Evolutionary conservation across 345 rosid species (phyloP), one percentile per base, ranked within the genome.

Genomic region (Eucalyptus lansdowneana): DNA sequence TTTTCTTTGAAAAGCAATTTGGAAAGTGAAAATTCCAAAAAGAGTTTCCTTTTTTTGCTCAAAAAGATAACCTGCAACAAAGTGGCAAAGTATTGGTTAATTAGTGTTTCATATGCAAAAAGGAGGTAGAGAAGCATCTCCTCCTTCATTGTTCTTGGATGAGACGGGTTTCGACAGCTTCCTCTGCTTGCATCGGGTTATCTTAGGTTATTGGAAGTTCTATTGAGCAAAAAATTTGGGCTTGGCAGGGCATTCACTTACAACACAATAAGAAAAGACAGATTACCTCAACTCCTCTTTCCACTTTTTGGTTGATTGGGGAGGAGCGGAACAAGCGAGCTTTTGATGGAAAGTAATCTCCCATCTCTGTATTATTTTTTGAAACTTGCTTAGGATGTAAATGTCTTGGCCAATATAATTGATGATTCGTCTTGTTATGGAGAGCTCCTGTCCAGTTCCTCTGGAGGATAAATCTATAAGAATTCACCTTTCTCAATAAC

Each of bases 21-120:
- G 3, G 76, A n/a, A 65, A n/a, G 11, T n/a, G 76, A 65, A 65
- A n/a, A 65, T 65, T 8, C 11, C 21, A n/a, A n/a, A 44, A 44
- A 44, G 45, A 44, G 45, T n/a, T 67, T n/a, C 19, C 58, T 54
- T 54, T 14, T 29, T 65, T 14, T 2, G 40, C 76, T 67, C 0
- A 1, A 1, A 3, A 67, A 67, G 19, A n/a, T 1, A n/a, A 65
- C 11, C 11, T n/a, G 0, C 40, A 4, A 14, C 37, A 15, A 67
- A 15, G 37, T 1, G 76, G 11, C 76, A n/a, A 67, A 50, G 76
- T 67, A n/a, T 67, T 7, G 21, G 40, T 67, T 67, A 67, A 14
- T 67, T n/a, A 2, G 19, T 7, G 37, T 67, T 67, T 67, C 7
- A 67, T n/a, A 21, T n/a, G 76, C 40, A 67, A 67, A 65, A 14